These are phyloP conservation scores for Fusarium aywerte DNA, from an alignment of 2,329 filamentous ascomycete genomes.

Conservation along the genomic window DNA sequence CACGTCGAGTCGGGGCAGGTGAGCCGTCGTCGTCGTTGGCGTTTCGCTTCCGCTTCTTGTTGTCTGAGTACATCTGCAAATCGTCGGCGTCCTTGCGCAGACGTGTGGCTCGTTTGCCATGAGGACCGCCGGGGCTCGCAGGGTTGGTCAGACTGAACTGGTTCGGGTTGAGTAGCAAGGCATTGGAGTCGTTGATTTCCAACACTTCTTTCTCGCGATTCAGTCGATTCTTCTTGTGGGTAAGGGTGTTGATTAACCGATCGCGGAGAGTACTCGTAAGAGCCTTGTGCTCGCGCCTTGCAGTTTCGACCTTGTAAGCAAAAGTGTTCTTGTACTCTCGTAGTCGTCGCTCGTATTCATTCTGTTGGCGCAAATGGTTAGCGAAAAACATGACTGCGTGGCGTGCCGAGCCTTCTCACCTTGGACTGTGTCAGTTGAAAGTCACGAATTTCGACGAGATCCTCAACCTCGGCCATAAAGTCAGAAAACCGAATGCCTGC, in stretches of 20 bases:
- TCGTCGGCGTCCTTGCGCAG: conserved; percentile 71
- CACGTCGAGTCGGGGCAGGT: conserved; percentile 66
- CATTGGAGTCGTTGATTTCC: conserved; percentile 73
- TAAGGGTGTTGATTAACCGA: conserved; percentile 73
- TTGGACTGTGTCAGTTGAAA: conserved; percentile 82
- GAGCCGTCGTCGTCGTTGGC: conserved; percentile 71
- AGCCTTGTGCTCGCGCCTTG: conserved; percentile 69
- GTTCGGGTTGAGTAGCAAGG: conserved; percentile 73
- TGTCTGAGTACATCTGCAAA: conserved; percentile 63
- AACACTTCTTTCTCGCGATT: conserved; percentile 74
- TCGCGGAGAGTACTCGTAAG: conserved; percentile 71
- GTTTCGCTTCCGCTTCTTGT: conserved; percentile 72
- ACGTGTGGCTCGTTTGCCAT: conserved; percentile 71
- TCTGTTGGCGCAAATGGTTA: conserved; percentile 54
- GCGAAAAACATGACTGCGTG: conserved; percentile 10
- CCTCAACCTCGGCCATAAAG: conserved; percentile 87
- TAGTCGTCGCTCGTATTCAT: conserved; percentile 71
- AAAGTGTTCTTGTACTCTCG: conserved; percentile 69
- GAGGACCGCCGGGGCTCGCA: conserved; percentile 70
- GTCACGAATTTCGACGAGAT: conserved; percentile 88
- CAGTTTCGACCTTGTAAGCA: conserved; percentile 70
- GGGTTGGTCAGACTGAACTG: conserved; percentile 75
- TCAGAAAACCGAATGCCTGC: conserved; percentile 86
- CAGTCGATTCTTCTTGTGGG: conserved; percentile 71
- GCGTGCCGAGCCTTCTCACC: conserved; percentile 63